Evolutionary conservation across 2,329 filamentous ascomycete species (phyloP), one percentile per base, ranked within the genome.

Genomic region (Phialocephala sp.): DNA sequence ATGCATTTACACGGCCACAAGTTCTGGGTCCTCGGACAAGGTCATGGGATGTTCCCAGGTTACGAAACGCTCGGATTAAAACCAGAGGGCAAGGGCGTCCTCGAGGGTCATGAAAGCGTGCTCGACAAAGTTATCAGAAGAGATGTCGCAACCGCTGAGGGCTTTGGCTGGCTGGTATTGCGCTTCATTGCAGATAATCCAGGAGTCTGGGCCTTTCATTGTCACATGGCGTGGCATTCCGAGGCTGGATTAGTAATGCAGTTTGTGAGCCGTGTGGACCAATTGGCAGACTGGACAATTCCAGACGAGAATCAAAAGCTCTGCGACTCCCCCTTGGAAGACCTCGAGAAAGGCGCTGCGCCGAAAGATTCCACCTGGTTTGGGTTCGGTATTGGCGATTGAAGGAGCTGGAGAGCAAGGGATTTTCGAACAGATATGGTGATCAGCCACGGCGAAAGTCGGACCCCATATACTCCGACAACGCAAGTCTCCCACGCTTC

Each of bases 1-100:
- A 89, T 90, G 80, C 88, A 91, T 77, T 78, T 96, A 0, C 93
- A 95, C 79, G 91, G 91, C 0, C 90, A 93, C 76, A 81, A 85
- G 70, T 93, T 93, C 79, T 91, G 92, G 77, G 79, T 87, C 20
- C 64, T 77, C 1, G 75, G 74, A 4, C 74, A 76, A 67, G 93
- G 92, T 73, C 91, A 93, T 79, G 90, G 87, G 70, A 84, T 80
- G 65, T 83, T 82, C 58, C 81, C 80, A 0, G 80, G 80, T 1
- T 83, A 83, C 67, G 74, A 72, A 8, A 68, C 69, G 3, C 68
- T 82, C 0, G 76, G 76, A 6, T 69, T 83, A 2, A 79, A 82
- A 64, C 62, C 70, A 5, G 73, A 75, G 15, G 73, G 73, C 2
- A 66, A 67, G 27, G 74, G 73, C 11, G 57, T 68, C 35, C 60